phyloP scores from a whole-genome alignment of 768 basidiomycete species.

The Lentinula aciculospora region DNA sequence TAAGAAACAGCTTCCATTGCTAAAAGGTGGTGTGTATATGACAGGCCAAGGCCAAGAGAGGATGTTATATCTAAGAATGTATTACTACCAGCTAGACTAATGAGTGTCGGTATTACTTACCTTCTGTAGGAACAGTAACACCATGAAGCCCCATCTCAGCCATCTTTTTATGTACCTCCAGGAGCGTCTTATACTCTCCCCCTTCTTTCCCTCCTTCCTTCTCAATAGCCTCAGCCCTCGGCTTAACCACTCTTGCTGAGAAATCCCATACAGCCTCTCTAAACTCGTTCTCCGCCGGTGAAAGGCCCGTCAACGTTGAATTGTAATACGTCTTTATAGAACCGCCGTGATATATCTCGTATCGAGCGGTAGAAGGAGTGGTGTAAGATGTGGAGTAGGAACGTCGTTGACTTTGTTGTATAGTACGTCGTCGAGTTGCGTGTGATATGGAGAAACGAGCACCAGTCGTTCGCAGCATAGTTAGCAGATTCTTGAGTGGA shows the following conservation, averaged over 20 bases:
- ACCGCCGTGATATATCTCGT: not conserved
- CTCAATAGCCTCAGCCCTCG: conserved; percentile 83
- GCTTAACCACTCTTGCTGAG: conserved; percentile 78
- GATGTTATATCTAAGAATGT: conserved; percentile 56
- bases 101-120: too few relatives aligned
- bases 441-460: too few relatives aligned
- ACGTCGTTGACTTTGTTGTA: too few relatives aligned
- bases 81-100: too few relatives aligned
- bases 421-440: too few relatives aligned
- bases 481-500: too few relatives aligned
- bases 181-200: not conserved
- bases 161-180: conserved; percentile 87
- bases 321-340: not conserved
- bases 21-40: conserved; percentile 83
- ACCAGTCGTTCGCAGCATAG: too few relatives aligned
- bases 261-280: conserved; percentile 75
- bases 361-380: not conserved
- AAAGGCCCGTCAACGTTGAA: not conserved
- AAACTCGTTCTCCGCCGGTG: conserved; percentile 46
- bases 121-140: conserved; percentile 68
- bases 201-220: conserved; percentile 70
- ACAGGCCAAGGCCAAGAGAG: conserved; percentile 45
- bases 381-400: not conserved
- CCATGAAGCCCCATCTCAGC: conserved; percentile 92
- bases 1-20: conserved; percentile 94